A percentile compares a stretch with the other conserved stretches of the same genome.
These are phyloP conservation scores for Artomyces pyxidatus DNA, from an alignment of 768 basidiomycete genomes.

Conservation along the genomic window DNA sequence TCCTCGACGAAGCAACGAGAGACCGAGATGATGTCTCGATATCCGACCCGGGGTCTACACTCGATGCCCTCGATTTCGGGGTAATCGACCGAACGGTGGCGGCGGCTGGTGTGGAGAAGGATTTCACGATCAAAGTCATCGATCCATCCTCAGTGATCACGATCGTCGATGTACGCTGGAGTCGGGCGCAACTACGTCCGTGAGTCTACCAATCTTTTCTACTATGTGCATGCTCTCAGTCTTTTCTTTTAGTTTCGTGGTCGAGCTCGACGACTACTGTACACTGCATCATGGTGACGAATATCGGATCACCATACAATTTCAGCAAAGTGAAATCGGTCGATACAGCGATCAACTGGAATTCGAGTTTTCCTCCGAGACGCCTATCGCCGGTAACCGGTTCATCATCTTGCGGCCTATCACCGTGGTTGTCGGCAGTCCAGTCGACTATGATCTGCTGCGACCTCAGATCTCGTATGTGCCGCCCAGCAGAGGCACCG, in stretches of 20 bases:
- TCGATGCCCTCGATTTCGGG: not conserved
- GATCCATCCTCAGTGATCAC: not conserved
- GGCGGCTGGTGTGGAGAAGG: not conserved
- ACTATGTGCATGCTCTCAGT: too few species aligned
- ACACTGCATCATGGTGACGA: not conserved
- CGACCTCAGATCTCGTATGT: constrained; percentile 38
- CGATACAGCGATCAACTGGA: constrained; percentile 41
- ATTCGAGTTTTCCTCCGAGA: constrained; percentile 33
- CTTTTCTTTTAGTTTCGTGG: too few species aligned
- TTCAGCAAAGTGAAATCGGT: constrained; percentile 28
- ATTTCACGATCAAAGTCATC: not conserved
- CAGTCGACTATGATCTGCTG: constrained; percentile 40
- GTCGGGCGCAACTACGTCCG: not conserved
- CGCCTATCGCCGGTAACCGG: constrained; percentile 21
- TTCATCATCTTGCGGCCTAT: constrained; percentile 43
- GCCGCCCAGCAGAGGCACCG: constrained; percentile 12
- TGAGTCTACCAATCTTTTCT: too few species aligned
- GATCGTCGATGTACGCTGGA: not conserved
- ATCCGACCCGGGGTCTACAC: not conserved
- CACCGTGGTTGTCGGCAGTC: constrained; percentile 38
- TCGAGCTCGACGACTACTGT: too few species aligned
- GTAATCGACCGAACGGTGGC: not conserved
- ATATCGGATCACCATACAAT: constrained; percentile 4
- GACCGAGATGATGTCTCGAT: not conserved
- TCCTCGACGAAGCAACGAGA: not conserved